A percentile compares a stretch with the other conserved stretches of the same genome.
phyloP scores from a whole-genome alignment of 495 filamentous ascomycete genomes.

The Chaetomidium leptoderma region DNA sequence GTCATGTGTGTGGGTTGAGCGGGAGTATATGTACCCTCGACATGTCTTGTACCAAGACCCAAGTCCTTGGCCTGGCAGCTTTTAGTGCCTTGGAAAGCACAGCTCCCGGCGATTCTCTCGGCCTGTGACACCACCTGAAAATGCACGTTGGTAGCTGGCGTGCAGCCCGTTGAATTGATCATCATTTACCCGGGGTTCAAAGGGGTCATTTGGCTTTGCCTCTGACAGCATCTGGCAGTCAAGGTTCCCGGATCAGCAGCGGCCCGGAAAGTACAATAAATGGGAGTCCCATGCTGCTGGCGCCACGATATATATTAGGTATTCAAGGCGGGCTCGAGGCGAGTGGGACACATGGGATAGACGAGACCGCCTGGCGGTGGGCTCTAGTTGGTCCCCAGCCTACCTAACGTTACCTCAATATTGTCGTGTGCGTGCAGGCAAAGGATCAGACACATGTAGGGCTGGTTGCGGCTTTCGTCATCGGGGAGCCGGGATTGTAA shows the following conservation, averaged over 20 bases:
- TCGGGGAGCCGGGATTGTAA: constrained; percentile 3
- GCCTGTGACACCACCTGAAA: background rate
- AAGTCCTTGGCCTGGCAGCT: background rate
- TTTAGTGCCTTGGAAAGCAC: background rate
- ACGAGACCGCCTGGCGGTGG: no score
- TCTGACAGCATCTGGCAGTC: background rate
- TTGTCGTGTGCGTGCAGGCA: background rate
- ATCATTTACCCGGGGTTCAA: constrained; percentile 12
- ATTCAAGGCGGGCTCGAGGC: no score
- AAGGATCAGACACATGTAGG: constrained; percentile 11
- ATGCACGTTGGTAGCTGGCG: constrained; percentile 10
- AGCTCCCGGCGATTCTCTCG: constrained; percentile 8
- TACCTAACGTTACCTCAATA: no score
- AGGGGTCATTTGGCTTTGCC: background rate
- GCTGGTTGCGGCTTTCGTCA: constrained; percentile 7
- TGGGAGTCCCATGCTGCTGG: background rate
- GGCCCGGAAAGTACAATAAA: background rate
- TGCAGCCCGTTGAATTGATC: constrained; percentile 2
- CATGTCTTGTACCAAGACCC: background rate
- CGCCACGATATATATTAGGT: no score
- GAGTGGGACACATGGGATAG: no score
- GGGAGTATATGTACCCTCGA: background rate
- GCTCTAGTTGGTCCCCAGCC: no score
- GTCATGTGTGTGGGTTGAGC: constrained; percentile 2
- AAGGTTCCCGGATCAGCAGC: background rate